Conservation (phyloP, 1,284 basidiomycete species). For the Tilletia setariae region DNA sequence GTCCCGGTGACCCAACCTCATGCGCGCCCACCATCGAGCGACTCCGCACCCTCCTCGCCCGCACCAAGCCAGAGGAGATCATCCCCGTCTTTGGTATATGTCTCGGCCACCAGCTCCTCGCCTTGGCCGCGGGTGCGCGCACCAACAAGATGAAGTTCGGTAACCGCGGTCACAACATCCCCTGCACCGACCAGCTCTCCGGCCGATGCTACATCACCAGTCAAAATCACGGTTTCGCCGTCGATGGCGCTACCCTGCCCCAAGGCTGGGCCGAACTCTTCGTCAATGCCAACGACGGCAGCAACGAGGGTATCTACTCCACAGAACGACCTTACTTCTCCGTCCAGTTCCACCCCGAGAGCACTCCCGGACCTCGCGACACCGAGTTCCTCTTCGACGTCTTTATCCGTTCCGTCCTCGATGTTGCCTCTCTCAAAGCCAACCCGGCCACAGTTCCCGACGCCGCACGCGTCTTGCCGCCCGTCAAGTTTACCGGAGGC, state of each 20-base stretch:
- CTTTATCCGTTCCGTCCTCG: conserved; percentile 82
- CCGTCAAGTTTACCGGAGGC: conserved; percentile 84
- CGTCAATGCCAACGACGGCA: conserved; percentile 92
- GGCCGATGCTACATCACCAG: conserved; percentile 98
- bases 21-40: conserved; percentile 66
- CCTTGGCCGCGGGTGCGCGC: conserved; percentile 85
- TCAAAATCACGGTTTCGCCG: conserved; percentile 98
- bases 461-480: conserved; percentile 48
- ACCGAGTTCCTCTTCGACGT: conserved; percentile 99
- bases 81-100: conserved; percentile 97
- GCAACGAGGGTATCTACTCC: conserved; percentile 92
- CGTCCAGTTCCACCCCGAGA: conserved; percentile 99
- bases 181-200: conserved; percentile 87
- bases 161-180: conserved; percentile 97
- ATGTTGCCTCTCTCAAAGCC: conserved; percentile 70
- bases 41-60: conserved; percentile 67
- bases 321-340: conserved; percentile 85
- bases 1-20: conserved; percentile 91
- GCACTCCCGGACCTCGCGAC: conserved; percentile 94
- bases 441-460: conserved; percentile 19
- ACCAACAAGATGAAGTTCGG: conserved; percentile 99
- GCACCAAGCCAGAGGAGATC: conserved; percentile 61
- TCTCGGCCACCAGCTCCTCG: conserved; percentile 94
- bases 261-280: conserved; percentile 89
- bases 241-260: conserved; percentile 76